Evolutionary conservation across 345 rosid species (phyloP), one percentile per base, ranked within the genome.

Genomic region (Lepidium didymum): DNA sequence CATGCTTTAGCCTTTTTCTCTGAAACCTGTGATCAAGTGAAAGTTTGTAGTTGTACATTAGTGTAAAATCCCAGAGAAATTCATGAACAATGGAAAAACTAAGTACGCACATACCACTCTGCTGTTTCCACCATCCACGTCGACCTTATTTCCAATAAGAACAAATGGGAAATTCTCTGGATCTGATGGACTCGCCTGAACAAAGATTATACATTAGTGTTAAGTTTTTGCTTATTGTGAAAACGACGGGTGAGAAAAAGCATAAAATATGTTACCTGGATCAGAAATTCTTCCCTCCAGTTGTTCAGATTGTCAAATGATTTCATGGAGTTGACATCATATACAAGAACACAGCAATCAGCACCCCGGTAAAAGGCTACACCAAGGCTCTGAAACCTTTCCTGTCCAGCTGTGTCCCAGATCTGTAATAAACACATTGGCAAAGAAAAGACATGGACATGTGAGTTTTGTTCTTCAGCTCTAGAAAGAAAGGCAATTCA

Each of bases 351-450:
- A 73, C 92, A 87, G 71, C 92, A 86, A 72, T 89, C 92, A 43
- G 91, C 92, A 52, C 92, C 91, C 2, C 92, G 82, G 59, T 89
- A 89, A 79, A 87, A 89, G 51, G 96, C 96, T 68, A 89, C 95
- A 35, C 99, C 99, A 55, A 94, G 86, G 72, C 97, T 94, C 74
- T 94, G 97, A 76, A 94, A 94, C 77, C 96, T 85, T 69, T 89
- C 96, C 69, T 89, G 96, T 21, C 96, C 91, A 72, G 96, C 93
- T 21, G 88, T 94, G 78, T 94, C 99, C 99, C 99, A 94, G 68
- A 91, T 91, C 99, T 91, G 78, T 27, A 56, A 69, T 42, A 34
- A 44, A 53, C 14, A 34, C 62, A 67, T 59, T 60, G 50, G 25
- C 68, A 67, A 18, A 60, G 18, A n/a, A 33, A 16, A 33, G 16